Evolutionary conservation across 768 basidiomycete species (phyloP).

Genomic region (Termitomyces heimii): DNA sequence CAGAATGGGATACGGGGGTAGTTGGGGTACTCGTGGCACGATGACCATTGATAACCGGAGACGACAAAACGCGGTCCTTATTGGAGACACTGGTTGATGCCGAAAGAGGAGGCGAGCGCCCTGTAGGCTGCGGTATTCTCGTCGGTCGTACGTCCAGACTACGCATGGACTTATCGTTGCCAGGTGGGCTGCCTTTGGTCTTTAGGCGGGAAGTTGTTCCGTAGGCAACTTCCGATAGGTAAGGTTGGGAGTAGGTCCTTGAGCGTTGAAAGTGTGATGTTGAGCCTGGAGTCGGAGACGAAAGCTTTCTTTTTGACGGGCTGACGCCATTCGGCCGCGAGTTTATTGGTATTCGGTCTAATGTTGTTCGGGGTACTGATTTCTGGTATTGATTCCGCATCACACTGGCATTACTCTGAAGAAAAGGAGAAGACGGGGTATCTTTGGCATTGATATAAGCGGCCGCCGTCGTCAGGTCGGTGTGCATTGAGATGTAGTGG

Average conservation of each 20-base stretch:
- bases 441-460: conserved; percentile 1
- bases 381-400: conserved; percentile 11
- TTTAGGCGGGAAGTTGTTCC: conserved; percentile 24
- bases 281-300: conserved; percentile 13
- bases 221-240: conserved; percentile 32
- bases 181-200: conserved; percentile 18
- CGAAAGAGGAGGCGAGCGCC: conserved; percentile 23
- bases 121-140: conserved; percentile 40
- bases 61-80: conserved; percentile 10
- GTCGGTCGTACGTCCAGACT: conserved; percentile 40
- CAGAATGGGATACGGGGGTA: conserved; percentile 3
- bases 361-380: conserved; percentile 8
- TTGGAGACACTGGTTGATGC: conserved; percentile 13
- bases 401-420: conserved; percentile 16
- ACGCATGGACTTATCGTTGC: conserved; percentile 39
- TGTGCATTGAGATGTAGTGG: conserved; percentile 12
- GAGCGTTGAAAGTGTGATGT: conserved; percentile 36
- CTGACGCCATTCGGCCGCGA: conserved; percentile 24
- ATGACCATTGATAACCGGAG: conserved; percentile 13
- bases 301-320: conserved; percentile 22
- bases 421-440: conserved; percentile 14
- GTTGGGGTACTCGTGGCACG: conserved; percentile 11
- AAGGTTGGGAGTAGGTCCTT: conserved; percentile 64
- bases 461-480: conserved; percentile 5
- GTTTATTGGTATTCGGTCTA: conserved; percentile 15